These are phyloP conservation scores for Russula sp. DNA, from an alignment of 768 basidiomycete genomes.

Conservation along the genomic window DNA sequence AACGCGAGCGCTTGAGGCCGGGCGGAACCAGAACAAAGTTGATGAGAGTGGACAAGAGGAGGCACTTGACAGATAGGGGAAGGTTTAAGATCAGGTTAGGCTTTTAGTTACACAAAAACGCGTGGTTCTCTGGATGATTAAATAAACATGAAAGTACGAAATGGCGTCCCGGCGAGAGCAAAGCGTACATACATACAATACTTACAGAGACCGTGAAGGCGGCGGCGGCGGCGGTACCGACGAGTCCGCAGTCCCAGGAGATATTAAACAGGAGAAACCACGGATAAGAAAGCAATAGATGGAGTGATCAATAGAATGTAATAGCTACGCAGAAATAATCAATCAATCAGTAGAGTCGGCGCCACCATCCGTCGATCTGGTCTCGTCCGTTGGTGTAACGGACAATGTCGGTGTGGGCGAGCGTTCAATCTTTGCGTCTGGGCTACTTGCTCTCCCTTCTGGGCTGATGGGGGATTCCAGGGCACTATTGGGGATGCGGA, in stretches of 20 bases:
- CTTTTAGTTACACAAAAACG: conserved; percentile 24
- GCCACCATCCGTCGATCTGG: conserved; percentile 24
- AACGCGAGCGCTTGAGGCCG: background rate
- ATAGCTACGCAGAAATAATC: conserved; percentile 25
- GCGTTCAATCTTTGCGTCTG: conserved; percentile 25
- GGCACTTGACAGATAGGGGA: conserved; percentile 26
- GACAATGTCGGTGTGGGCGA: conserved; percentile 25
- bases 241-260: conserved; percentile 7
- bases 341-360: conserved; percentile 25
- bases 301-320: conserved; percentile 20
- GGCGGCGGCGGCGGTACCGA: conserved; percentile 1
- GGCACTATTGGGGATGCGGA: conserved; percentile 20
- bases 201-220: conserved; percentile 22
- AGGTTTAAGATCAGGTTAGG: conserved; percentile 15
- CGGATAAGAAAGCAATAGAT: conserved; percentile 26
- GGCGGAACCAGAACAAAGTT: background rate
- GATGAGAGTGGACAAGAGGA: background rate
- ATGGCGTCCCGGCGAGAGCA: conserved; percentile 25
- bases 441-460: conserved; percentile 20
- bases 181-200: conserved; percentile 30
- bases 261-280: conserved; percentile 24
- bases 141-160: conserved; percentile 29
- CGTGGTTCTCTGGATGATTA: conserved; percentile 27
- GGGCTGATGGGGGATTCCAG: conserved; percentile 7
- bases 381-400: conserved; percentile 24